phyloP scores from a whole-genome alignment of 257 asterid genomes.

The Phtheirospermum japonicum region DNA sequence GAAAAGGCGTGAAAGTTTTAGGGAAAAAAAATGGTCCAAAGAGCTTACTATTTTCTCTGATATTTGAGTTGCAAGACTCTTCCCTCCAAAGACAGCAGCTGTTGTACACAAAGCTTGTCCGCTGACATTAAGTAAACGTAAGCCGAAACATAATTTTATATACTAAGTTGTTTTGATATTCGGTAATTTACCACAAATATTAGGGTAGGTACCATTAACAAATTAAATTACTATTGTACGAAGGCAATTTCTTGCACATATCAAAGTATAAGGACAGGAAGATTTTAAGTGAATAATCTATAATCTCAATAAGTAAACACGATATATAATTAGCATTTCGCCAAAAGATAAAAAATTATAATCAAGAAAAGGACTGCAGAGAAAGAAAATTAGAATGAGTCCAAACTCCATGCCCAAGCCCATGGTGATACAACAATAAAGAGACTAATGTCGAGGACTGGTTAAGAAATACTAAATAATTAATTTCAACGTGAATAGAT shows the following conservation, averaged over 20 bases:
- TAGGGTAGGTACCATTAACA: no score
- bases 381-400: no score
- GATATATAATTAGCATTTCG: no score
- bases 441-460: not conserved
- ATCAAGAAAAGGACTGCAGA: no score
- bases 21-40: not conserved
- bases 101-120: conserved; percentile 87
- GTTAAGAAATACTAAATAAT: not conserved
- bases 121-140: conserved; percentile 39
- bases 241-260: no score
- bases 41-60: conserved; percentile 65
- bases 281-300: no score
- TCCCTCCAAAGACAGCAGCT: conserved; percentile 81
- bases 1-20: not conserved
- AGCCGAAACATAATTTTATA: conserved; percentile 29
- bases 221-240: no score
- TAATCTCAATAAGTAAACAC: no score
- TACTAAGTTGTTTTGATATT: not conserved
- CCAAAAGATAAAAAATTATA: no score
- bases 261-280: no score
- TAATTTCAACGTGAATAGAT: not conserved
- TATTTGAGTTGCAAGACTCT: conserved; percentile 71
- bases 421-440: not conserved
- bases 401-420: not conserved
- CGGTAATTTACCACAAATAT: no score